Evolutionary conservation across 805 yeast species (phyloP), one percentile per base, ranked within the genome.

Genomic region (Wickerhamiella domercqiae): DNA sequence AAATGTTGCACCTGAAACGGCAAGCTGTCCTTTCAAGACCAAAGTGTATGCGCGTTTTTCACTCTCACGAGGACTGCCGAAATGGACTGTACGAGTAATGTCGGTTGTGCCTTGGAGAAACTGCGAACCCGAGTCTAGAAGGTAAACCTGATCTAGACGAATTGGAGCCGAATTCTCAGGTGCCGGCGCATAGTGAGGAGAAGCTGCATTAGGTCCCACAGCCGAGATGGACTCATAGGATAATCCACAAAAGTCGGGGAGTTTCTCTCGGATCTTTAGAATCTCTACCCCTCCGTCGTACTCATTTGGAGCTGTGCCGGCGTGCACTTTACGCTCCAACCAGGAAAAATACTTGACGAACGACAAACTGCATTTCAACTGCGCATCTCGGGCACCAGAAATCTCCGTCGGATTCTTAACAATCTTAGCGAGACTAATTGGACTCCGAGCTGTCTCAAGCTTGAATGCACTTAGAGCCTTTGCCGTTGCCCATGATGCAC

Each of bases 21-120:
- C 86, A 39, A 90, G 62, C 52, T 90, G 94, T 5, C 97, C 98
- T 59, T 84, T 82, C 39, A 90, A 64, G 0, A 90, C 99, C 29
- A 81, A 60, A 0, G 97, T 80, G 56, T 83, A 87, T 38, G 74
- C 74, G 44, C 66, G 67, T 21, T 62, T 64, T 53, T 78, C 78
- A 43, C 78, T 79, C 11, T 47, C 47, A 0, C 67, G 48, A 9
- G 90, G 83, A 3, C 59, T 56, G 5, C 61, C 62, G 53, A 81
- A 78, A 53, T 81, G 90, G 36, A 75, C 59, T 0, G 97, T 83
- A 49, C 99, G 68, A 0, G 98, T 90, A 21, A 86, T 82, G 54
- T 90, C 99, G 0, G 98, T 90, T 0, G 98, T 87, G 11, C 97
- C 98, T 52, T 90, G 94, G 14, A 78, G 56, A 52, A 71, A 87